Evolutionary conservation across 2,329 filamentous ascomycete species (phyloP).

Genomic region (Monilinia polystroma): DNA sequence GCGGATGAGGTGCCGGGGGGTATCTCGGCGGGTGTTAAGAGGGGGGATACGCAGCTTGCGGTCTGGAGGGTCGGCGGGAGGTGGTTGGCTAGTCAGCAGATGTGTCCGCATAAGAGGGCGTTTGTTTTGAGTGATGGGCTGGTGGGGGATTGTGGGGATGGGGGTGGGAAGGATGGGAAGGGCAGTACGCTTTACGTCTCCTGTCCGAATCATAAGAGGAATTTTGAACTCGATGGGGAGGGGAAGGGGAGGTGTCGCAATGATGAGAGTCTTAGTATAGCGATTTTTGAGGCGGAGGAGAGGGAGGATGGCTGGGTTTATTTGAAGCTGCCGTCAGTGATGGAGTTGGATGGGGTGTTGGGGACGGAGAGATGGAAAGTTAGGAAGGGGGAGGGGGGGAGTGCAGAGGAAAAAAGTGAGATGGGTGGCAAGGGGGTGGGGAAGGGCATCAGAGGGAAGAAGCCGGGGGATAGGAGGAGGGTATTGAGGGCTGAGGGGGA

Average conservation of each 20-base stretch:
- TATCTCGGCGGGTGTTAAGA: conserved; percentile 75
- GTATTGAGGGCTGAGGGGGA: neutral
- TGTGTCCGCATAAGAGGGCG: conserved; percentile 90
- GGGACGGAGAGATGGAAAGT: conserved; percentile 80
- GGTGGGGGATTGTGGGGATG: conserved; percentile 55
- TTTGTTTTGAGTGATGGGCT: conserved; percentile 88
- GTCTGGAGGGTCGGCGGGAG: conserved; percentile 79
- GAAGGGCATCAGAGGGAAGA: conserved; percentile 10
- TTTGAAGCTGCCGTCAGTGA: conserved; percentile 74
- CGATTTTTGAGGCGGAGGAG: conserved; percentile 76
- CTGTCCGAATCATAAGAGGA: conserved; percentile 87
- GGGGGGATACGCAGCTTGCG: conserved; percentile 84
- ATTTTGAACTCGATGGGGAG: conserved; percentile 71
- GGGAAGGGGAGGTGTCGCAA: conserved; percentile 70
- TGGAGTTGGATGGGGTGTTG: conserved; percentile 75
- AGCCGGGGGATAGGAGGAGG: neutral
- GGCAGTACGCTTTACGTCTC: conserved; percentile 73
- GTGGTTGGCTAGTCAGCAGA: conserved; percentile 86
- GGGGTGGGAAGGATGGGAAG: neutral
- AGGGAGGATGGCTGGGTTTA: conserved; percentile 76
- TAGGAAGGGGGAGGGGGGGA: neutral
- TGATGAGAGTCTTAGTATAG: conserved; percentile 74
- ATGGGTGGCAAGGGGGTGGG: neutral
- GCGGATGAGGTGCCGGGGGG: conserved; percentile 66
- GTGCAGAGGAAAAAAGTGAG: neutral